Conservation (phyloP, 1,284 basidiomycete genomes). For the Boletus chippewaensis region DNA sequence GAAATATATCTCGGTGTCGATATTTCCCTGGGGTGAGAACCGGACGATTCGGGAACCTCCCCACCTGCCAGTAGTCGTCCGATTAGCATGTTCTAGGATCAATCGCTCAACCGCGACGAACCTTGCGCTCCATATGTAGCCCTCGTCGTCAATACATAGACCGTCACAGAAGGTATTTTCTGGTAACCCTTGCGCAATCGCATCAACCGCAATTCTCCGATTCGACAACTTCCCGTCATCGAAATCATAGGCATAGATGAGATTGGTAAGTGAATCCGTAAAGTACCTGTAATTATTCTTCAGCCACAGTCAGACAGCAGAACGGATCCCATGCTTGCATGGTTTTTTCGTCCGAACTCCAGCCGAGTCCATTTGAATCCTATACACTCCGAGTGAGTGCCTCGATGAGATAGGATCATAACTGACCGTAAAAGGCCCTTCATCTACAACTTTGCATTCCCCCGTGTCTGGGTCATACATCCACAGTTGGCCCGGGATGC, state of each 20-base stretch:
- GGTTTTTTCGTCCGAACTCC: conserved; percentile 21
- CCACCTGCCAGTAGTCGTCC: conserved; percentile 40
- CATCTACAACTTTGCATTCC: conserved; percentile 47
- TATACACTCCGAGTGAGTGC: conserved; percentile 1
- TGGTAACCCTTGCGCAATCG: conserved; percentile 45
- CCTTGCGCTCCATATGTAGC: conserved; percentile 65
- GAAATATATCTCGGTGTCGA: conserved; percentile 52
- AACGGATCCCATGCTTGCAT: conserved; percentile 16
- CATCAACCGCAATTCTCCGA: conserved; percentile 51
- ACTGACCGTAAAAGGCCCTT: conserved; percentile 59
- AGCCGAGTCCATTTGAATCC: conserved; percentile 24
- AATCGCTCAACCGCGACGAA: conserved; percentile 25
- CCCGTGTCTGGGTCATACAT: conserved; percentile 48
- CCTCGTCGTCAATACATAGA: conserved; percentile 56
- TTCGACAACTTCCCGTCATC: conserved; percentile 49
- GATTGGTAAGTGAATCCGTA: conserved; percentile 57
- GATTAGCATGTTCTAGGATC: neutral
- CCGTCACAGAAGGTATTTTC: conserved; percentile 53
- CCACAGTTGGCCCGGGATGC: conserved; percentile 52
- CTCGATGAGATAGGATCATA: neutral
- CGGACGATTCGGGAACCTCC: conserved; percentile 54
- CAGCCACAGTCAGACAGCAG: neutral
- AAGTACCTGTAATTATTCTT: conserved; percentile 45
- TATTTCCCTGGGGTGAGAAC: conserved; percentile 44
- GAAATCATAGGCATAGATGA: conserved; percentile 63